A percentile compares a stretch with the other conserved stretches of the same genome.
Conservation (phyloP, 129 eudicot genomes). For the Helianthus tuberosus region DNA sequence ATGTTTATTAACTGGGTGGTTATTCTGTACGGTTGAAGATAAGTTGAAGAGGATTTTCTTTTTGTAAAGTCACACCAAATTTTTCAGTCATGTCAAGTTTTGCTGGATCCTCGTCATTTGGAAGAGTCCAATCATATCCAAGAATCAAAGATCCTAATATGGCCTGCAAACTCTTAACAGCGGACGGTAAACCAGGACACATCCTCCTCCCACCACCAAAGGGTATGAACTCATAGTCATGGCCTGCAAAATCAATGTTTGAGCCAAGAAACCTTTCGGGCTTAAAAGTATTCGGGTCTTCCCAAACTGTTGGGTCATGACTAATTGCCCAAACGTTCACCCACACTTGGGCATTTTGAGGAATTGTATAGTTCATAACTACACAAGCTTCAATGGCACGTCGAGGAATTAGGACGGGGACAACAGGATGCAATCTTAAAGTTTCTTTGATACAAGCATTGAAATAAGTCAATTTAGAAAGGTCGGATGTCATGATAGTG, state of each 20-base stretch:
- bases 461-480: constrained; percentile 13
- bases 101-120: not conserved
- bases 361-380: constrained; percentile 35
- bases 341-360: too few relatives aligned
- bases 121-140: not conserved
- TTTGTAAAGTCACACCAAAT: constrained; percentile 2
- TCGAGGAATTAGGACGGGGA: constrained; percentile 28
- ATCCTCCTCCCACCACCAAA: too few relatives aligned
- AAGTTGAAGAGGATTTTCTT: not conserved
- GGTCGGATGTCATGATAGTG: not conserved
- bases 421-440: constrained; percentile 25
- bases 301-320: too few relatives aligned
- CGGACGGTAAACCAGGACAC: too few relatives aligned
- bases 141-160: not conserved
- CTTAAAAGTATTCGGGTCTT: too few relatives aligned
- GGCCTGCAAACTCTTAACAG: too few relatives aligned
- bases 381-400: constrained; percentile 19
- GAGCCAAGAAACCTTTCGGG: too few relatives aligned
- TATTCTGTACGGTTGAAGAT: not conserved
- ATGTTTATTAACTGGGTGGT: not conserved
- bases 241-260: too few relatives aligned
- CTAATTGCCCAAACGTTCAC: too few relatives aligned
- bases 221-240: too few relatives aligned
- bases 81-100: constrained; percentile 2
- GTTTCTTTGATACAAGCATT: constrained; percentile 23